These are phyloP conservation scores for Chalaropsis thielavioides DNA, from an alignment of 2,329 filamentous ascomycete species.

Conservation along the genomic window DNA sequence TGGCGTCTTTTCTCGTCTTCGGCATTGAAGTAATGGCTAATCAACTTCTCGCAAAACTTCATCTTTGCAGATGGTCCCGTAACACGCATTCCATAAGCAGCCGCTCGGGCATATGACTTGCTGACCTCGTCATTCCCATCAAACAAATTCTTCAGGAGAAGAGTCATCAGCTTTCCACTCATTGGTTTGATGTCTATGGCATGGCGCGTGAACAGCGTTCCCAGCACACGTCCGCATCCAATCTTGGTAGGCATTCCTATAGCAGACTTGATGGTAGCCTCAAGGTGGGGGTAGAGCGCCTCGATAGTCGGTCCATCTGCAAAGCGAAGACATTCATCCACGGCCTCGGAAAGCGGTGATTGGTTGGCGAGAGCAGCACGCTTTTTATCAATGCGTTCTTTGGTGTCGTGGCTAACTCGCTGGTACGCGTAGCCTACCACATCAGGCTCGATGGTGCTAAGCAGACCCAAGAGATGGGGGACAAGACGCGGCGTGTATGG, in stretches of 20 bases:
- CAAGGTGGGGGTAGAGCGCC: conserved; percentile 54
- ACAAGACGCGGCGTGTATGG: conserved; percentile 73
- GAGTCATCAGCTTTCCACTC: conserved; percentile 58
- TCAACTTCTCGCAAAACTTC: conserved; percentile 38
- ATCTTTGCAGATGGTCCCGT: conserved; percentile 36
- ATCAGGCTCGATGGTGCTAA: conserved; percentile 81
- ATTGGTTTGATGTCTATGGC: conserved; percentile 60
- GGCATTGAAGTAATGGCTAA: conserved; percentile 63
- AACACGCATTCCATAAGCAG: conserved; percentile 66
- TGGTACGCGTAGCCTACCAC: conserved; percentile 86
- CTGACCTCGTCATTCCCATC: conserved; percentile 92
- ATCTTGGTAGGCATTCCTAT: conserved; percentile 91
- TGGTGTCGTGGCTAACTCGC: conserved; percentile 71
- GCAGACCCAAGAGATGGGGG: conserved; percentile 61
- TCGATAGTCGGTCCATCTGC: conserved; percentile 68
- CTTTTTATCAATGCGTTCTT: conserved; percentile 80
- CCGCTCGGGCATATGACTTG: conserved; percentile 70
- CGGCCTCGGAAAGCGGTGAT: conserved; percentile 83
- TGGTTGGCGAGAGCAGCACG: conserved; percentile 66
- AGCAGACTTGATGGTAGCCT: conserved; percentile 67
- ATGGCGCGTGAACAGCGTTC: conserved; percentile 70
- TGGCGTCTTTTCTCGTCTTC: conserved; percentile 64
- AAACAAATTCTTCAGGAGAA: conserved; percentile 67
- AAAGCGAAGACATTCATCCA: conserved; percentile 75
- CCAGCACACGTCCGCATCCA: conserved; percentile 71